Conservation (phyloP, 495 filamentous ascomycete species). For the Talaromyces proteolyticus region DNA sequence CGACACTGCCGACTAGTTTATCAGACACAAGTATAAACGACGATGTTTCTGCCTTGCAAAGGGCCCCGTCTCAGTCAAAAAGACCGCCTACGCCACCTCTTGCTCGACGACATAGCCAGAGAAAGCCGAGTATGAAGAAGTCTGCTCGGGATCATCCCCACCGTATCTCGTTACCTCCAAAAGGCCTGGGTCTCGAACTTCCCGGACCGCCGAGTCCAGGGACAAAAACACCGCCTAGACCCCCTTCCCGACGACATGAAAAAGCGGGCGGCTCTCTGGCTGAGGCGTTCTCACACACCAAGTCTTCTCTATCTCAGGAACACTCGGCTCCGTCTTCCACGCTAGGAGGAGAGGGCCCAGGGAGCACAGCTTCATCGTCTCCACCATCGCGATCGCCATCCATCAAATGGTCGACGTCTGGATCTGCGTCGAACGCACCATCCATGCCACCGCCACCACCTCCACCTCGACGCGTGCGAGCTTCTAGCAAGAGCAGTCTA, state of each 20-base stretch:
- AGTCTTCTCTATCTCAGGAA: slow-evolving; percentile 3
- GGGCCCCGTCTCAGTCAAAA: slow-evolving; percentile 26
- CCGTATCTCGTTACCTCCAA: slow-evolving; percentile 24
- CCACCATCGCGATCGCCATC: slow-evolving; percentile 24
- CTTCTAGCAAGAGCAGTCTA: slow-evolving; percentile 45
- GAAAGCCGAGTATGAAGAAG: slow-evolving; percentile 25
- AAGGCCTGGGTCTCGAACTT: slow-evolving; percentile 16
- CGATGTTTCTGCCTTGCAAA: slow-evolving; percentile 15
- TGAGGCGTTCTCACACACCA: neutral
- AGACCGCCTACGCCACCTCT: slow-evolving; percentile 45
- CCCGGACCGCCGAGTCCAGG: slow-evolving; percentile 30
- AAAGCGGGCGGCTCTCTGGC: neutral
- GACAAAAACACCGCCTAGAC: slow-evolving; percentile 12
- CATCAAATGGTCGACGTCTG: slow-evolving; percentile 10
- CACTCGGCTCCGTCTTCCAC: slow-evolving; percentile 1
- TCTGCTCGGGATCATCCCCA: slow-evolving; percentile 22
- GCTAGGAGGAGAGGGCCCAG: slow-evolving; percentile 8
- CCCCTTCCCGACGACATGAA: slow-evolving; percentile 13
- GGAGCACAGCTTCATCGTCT: neutral
- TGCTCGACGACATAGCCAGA: slow-evolving; percentile 42
- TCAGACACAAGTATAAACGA: slow-evolving; percentile 1
- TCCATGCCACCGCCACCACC: slow-evolving; percentile 49
- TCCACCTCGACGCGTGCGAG: slow-evolving; percentile 52
- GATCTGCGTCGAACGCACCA: slow-evolving; percentile 14
- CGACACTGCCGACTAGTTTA: neutral